Percentiles rank a stretch among this genome's conserved stretches.
Evolutionary conservation across 208 protist species (phyloP).

Genomic region (Trichomonas gallinae): DNA sequence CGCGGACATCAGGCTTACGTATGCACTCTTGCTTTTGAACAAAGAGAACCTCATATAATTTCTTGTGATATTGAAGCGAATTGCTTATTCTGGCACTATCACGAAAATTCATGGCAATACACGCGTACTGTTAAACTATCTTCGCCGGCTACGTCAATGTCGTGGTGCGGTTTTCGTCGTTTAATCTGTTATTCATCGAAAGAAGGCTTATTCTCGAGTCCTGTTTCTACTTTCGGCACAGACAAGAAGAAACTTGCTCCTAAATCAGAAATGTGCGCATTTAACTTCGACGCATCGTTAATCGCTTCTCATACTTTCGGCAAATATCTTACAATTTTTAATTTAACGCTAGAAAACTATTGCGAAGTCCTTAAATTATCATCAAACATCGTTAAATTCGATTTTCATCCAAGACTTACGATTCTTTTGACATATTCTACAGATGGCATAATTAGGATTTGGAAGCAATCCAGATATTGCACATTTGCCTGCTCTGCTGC

Average conservation of each 20-base stretch:
- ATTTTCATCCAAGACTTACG: not conserved
- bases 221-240: not conserved
- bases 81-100: not conserved
- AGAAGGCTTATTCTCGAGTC: not conserved
- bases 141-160: not conserved
- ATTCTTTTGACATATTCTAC: not conserved
- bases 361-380: not conserved
- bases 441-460: not conserved
- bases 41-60: not conserved
- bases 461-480: not conserved
- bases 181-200: not conserved
- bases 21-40: not conserved
- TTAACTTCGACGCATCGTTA: not conserved
- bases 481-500: not conserved
- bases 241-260: not conserved
- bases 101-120: not conserved
- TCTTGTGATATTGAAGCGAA: not conserved
- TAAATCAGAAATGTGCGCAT: not conserved
- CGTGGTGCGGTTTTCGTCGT: not conserved
- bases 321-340: not conserved
- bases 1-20: not conserved
- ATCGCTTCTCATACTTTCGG: not conserved
- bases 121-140: not conserved
- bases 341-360: not conserved
- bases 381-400: not conserved